These are phyloP conservation scores for Blakeslea trispora DNA, from an alignment of 371 early-diverging fungal species.

Conservation along the genomic window DNA sequence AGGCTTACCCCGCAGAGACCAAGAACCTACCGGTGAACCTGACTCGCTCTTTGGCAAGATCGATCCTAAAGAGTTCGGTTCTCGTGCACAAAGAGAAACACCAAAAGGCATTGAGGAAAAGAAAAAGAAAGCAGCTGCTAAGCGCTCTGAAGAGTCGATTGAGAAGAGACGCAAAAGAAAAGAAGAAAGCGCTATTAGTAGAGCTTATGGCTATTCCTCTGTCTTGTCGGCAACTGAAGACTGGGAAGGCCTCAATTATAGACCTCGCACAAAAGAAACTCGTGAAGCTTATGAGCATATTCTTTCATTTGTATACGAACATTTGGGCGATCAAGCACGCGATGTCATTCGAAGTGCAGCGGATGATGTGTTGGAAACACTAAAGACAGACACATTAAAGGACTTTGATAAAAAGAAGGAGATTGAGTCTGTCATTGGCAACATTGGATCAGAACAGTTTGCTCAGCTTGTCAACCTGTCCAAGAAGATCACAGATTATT, in stretches of 20 bases:
- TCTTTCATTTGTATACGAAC: slow-evolving; percentile 75
- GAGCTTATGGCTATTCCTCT: slow-evolving; percentile 77
- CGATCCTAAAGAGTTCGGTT: slow-evolving; percentile 85
- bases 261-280: slow-evolving; percentile 94
- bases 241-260: slow-evolving; percentile 84
- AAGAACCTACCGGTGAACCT: slow-evolving; percentile 96
- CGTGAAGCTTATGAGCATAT: slow-evolving; percentile 88
- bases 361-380: slow-evolving; percentile 78
- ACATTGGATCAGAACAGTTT: slow-evolving; percentile 76
- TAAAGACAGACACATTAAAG: slow-evolving; percentile 84
- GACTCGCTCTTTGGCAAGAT: slow-evolving; percentile 90
- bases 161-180: slow-evolving; percentile 59
- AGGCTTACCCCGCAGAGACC: slow-evolving; percentile 79
- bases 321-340: slow-evolving; percentile 87
- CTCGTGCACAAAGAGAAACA: slow-evolving; percentile 71
- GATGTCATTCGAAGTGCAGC: slow-evolving; percentile 91
- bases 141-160: slow-evolving; percentile 46
- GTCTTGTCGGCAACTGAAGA: slow-evolving; percentile 92
- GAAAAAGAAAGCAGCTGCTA: slow-evolving; percentile 59
- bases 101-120: slow-evolving; percentile 69
- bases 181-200: slow-evolving; percentile 62
- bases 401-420: slow-evolving; percentile 89
- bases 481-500: slow-evolving; percentile 92
- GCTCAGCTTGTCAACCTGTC: slow-evolving; percentile 88
- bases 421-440: slow-evolving; percentile 75